Conservation (phyloP, 768 basidiomycete genomes). For the Xerocomus brunneocitrinus region DNA sequence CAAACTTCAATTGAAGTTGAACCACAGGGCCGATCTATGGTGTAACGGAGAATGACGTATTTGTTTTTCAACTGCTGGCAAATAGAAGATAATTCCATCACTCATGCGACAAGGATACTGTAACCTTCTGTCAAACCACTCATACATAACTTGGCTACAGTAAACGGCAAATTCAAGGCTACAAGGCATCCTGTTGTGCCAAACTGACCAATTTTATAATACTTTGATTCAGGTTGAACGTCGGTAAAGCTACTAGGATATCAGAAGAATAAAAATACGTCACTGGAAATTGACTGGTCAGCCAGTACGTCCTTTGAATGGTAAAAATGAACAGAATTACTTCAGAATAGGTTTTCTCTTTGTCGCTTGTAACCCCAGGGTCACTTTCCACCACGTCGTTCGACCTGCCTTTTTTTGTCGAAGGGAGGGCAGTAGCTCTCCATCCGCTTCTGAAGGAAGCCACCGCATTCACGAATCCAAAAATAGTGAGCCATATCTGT, state of each 20-base stretch:
- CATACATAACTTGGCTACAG: too few relatives aligned
- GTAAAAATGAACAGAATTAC: background rate
- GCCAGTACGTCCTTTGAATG: background rate
- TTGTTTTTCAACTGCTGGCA: background rate
- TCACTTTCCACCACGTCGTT: constrained; percentile 3
- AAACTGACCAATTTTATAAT: too few relatives aligned
- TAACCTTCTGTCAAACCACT: too few relatives aligned
- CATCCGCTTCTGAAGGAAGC: constrained; percentile 66
- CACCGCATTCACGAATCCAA: constrained; percentile 47
- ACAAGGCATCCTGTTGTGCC: too few relatives aligned
- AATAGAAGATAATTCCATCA: background rate
- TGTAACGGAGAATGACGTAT: background rate
- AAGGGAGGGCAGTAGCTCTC: constrained; percentile 53
- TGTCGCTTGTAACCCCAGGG: constrained; percentile 5
- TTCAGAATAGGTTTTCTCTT: constrained; percentile 7
- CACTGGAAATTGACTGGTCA: background rate
- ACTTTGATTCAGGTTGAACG: too few relatives aligned
- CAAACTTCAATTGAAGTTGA: background rate
- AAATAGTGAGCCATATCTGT: constrained; percentile 38
- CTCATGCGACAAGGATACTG: too few relatives aligned
- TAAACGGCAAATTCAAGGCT: too few relatives aligned
- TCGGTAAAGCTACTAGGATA: too few relatives aligned
- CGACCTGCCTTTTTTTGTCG: background rate
- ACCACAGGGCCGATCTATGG: background rate
- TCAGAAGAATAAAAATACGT: background rate